phyloP scores from a whole-genome alignment of 306 rosid genomes.

The Acacia melanoxylon region DNA sequence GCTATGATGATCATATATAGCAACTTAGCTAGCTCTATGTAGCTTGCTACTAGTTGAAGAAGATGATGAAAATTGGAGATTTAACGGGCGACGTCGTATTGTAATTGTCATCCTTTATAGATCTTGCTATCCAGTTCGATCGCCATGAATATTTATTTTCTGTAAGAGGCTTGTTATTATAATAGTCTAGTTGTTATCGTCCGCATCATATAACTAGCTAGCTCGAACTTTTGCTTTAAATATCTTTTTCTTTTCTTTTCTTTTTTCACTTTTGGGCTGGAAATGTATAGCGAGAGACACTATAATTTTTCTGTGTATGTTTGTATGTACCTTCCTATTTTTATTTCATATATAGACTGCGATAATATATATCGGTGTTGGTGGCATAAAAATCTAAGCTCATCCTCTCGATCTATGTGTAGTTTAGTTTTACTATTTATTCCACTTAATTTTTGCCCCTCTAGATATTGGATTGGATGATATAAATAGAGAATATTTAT shows the following conservation, averaged over 20 bases:
- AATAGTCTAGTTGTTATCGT: constrained; percentile 39
- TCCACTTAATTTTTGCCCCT: neutral
- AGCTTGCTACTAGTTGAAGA: constrained; percentile 28
- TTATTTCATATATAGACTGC: constrained; percentile 47
- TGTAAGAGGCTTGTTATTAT: constrained; percentile 55
- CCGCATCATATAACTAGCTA: constrained; percentile 29
- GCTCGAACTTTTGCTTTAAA: constrained; percentile 18
- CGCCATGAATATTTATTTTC: constrained; percentile 49
- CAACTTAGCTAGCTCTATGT: constrained; percentile 20
- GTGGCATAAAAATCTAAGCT: constrained; percentile 28
- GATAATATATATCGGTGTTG: constrained; percentile 30
- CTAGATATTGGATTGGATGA: neutral
- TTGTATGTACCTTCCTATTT: constrained; percentile 55
- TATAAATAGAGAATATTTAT: neutral
- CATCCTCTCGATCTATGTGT: neutral
- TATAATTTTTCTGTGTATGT: constrained; percentile 43
- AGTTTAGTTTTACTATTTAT: neutral
- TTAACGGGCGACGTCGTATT: constrained; percentile 33
- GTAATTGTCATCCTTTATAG: constrained; percentile 44
- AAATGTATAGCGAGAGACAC: constrained; percentile 79
- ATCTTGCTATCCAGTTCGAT: constrained; percentile 42
- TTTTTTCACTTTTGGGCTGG: constrained; percentile 30
- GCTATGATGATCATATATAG: constrained; percentile 4
- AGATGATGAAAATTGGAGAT: constrained; percentile 32
- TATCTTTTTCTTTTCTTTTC: neutral